These are phyloP conservation scores for Xylaria palmicola DNA, from an alignment of 495 filamentous ascomycete genomes.

Conservation along the genomic window DNA sequence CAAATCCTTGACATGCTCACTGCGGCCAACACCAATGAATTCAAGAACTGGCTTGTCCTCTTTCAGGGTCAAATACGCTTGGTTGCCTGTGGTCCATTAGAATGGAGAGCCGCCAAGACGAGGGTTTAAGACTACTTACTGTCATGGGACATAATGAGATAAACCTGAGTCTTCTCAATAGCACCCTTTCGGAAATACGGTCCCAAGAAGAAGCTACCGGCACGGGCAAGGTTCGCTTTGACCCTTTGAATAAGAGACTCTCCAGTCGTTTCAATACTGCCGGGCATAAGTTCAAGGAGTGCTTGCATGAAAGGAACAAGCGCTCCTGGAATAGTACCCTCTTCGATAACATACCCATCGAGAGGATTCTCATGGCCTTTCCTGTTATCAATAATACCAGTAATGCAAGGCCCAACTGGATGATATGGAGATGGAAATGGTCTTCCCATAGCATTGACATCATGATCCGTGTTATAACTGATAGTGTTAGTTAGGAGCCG, in stretches of 20 bases:
- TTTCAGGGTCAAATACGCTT: constrained; percentile 58
- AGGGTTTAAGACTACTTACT: constrained; percentile 31
- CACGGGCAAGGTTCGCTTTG: constrained; percentile 46
- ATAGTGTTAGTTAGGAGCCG: constrained; percentile 16
- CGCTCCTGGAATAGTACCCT: constrained; percentile 60
- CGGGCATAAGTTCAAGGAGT: constrained; percentile 57
- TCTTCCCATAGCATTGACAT: constrained; percentile 57
- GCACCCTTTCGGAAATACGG: constrained; percentile 56
- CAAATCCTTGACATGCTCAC: constrained; percentile 53
- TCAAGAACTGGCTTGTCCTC: constrained; percentile 59
- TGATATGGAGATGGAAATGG: constrained; percentile 45
- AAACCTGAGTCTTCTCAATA: constrained; percentile 60
- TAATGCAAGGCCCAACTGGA: constrained; percentile 65
- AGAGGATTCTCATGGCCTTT: constrained; percentile 52
- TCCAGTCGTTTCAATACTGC: constrained; percentile 43
- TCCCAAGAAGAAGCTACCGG: constrained; percentile 54
- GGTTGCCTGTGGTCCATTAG: constrained; percentile 44
- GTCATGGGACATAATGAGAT: constrained; percentile 72
- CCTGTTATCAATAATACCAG: constrained; percentile 62
- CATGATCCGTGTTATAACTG: constrained; percentile 57
- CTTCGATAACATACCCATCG: constrained; percentile 64
- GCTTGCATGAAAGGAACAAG: constrained; percentile 55
- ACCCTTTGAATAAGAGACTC: constrained; percentile 39
- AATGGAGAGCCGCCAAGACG: neutral
- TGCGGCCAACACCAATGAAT: constrained; percentile 56